phyloP scores from a whole-genome alignment of 768 basidiomycete species.

The Suillus subaureus region DNA sequence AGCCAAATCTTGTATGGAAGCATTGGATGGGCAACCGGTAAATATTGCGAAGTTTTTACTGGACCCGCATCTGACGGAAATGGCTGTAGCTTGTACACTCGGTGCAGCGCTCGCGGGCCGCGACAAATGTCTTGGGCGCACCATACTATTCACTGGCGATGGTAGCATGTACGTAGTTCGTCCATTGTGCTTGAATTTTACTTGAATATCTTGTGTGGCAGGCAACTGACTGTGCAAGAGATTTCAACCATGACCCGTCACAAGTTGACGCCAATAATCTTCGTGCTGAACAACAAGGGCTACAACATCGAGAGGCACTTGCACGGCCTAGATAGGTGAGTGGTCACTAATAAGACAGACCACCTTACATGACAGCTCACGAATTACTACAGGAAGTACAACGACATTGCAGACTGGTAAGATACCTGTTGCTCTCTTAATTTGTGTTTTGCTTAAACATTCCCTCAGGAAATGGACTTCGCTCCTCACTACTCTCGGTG shows the following conservation, averaged over 20 bases:
- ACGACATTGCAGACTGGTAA: slow-evolving; percentile 79
- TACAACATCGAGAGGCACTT: slow-evolving; percentile 88
- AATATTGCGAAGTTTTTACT: slow-evolving; percentile 17
- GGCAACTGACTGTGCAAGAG: slow-evolving; percentile 82
- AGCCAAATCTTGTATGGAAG: slow-evolving; percentile 89
- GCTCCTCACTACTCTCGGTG: slow-evolving; percentile 63
- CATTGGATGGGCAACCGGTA: slow-evolving; percentile 88
- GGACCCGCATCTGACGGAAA: neutral
- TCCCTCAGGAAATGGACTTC: slow-evolving; percentile 59
- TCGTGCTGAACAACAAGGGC: slow-evolving; percentile 78
- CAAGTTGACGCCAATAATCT: slow-evolving; percentile 79
- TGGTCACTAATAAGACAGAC: neutral
- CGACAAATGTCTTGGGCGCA: slow-evolving; percentile 61
- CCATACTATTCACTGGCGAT: slow-evolving; percentile 85
- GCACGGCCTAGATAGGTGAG: slow-evolving; percentile 62
- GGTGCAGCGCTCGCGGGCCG: slow-evolving; percentile 82
- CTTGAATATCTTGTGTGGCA: slow-evolving; percentile 27
- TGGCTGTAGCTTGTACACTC: slow-evolving; percentile 53
- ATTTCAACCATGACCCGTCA: slow-evolving; percentile 79
- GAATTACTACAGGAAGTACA: slow-evolving; percentile 62
- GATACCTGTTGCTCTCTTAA: slow-evolving; percentile 12
- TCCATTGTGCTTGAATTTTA: neutral
- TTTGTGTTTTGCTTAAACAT: slow-evolving; percentile 1
- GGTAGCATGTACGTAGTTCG: slow-evolving; percentile 64
- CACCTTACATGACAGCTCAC: neutral